Evolutionary conservation across 225 moss, liverwort and hornwort species (phyloP), one percentile per base, ranked within the genome.

Genomic region (Marchantia polymorpha): DNA sequence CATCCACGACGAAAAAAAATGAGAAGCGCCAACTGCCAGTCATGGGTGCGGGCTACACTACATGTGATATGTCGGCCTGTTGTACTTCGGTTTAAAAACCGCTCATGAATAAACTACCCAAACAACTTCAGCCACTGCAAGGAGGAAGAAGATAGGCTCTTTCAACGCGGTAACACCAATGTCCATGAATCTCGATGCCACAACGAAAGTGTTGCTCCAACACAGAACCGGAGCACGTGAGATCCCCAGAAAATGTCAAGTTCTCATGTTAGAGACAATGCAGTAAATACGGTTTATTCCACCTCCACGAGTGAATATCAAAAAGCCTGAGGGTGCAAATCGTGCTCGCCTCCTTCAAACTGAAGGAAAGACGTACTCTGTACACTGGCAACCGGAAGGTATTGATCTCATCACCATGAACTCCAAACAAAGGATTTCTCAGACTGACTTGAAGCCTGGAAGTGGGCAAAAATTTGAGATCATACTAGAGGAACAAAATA

Each of bases 1-100:
- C 86, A 86, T 86, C 64, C 80, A 86, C 78, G 82, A 78, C 80
- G 72, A 60, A n/a, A 65, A 31, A 47, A 55, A 59, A 11, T 58
- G 52, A 61, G 60, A 30, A 16, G 6, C 39, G 30, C 39, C 39
- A 68, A 48, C 64, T 74, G 51, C 71, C 82, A 77, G 82, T 73
- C 85, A 85, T 85, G 77, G 29, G 65, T 82, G 75, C 74, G 16
- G 30, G 4, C 47, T 56, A 15, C 29, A 67, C 67, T 67, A 30
- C 31, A 67, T 10, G 30, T 67, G 30, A 72, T 10, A 52, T 23
- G 0, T 22, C 6, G 26, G n/a, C 0, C 23, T 65, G 12, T 7
- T 14, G 66, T 29, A 70, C 22, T 69, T 69, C 39, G 19, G 39
- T 69, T 39, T 16, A 46, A 16, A 17, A 22, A 49, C 49, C 19